These are phyloP conservation scores for Salix udensis DNA, from an alignment of 345 rosid genomes.

Conservation along the genomic window DNA sequence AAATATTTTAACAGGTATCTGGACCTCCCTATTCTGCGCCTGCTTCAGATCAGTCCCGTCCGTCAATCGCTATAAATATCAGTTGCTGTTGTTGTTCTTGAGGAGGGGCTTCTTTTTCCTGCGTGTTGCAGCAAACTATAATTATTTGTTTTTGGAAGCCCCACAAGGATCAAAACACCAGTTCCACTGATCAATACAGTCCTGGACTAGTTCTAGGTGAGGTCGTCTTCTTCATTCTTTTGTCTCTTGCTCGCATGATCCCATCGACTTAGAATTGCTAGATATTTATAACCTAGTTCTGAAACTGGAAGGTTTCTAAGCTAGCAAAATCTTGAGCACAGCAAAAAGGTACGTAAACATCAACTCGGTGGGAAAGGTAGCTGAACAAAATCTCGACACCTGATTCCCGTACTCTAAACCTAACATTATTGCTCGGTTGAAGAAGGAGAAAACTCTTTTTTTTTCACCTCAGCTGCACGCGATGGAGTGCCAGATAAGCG, in stretches of 20 bases:
- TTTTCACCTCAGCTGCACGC: constrained; percentile 55
- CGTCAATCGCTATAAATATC: background rate
- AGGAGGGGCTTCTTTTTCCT: constrained; percentile 20
- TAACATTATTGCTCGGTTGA: constrained; percentile 49
- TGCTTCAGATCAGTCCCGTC: background rate
- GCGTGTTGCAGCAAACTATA: constrained; percentile 17
- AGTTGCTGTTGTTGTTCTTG: constrained; percentile 13
- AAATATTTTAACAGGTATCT: background rate
- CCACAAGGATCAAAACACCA: constrained; percentile 31
- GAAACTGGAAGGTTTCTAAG: constrained; percentile 10
- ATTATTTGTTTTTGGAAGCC: constrained; percentile 12
- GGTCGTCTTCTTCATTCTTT: constrained; percentile 23
- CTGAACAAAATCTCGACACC: constrained; percentile 36
- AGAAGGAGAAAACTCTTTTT: constrained; percentile 34
- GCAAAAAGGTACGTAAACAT: constrained; percentile 19
- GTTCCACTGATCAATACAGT: constrained; percentile 19
- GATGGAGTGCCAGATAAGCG: constrained; percentile 77
- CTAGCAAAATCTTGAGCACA: constrained; percentile 20
- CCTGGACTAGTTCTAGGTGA: constrained; percentile 28
- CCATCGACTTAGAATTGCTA: background rate
- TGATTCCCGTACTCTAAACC: constrained; percentile 24
- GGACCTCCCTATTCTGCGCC: background rate
- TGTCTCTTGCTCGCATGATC: background rate
- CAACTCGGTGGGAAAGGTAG: constrained; percentile 22
- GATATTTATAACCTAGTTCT: constrained; percentile 18